These are phyloP conservation scores for Cyclanthera cordifolia DNA, from an alignment of 306 rosid genomes.

Conservation along the genomic window DNA sequence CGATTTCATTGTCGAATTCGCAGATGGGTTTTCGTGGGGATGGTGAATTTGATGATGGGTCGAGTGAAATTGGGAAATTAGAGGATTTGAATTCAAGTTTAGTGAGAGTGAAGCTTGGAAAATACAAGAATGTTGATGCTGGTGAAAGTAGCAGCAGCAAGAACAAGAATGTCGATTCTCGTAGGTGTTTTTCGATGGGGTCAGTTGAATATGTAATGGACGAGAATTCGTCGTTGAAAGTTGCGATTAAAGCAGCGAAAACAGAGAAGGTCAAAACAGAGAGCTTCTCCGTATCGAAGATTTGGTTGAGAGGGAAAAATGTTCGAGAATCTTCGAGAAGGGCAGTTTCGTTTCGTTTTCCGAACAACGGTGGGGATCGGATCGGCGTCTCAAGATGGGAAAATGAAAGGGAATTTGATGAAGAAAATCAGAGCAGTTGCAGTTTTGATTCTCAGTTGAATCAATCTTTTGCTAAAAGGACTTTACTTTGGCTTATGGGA, in stretches of 20 bases:
- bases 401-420: slow-evolving; percentile 41
- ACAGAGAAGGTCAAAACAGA: slow-evolving; percentile 28
- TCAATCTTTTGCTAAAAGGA: slow-evolving; percentile 77
- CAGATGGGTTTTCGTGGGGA: slow-evolving; percentile 26
- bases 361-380: slow-evolving; percentile 32
- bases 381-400: slow-evolving; percentile 47
- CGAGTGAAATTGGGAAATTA: slow-evolving; percentile 26
- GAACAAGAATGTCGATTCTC: slow-evolving; percentile 39
- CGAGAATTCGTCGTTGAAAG: slow-evolving; percentile 51
- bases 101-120: slow-evolving; percentile 73
- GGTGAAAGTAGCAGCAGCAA: slow-evolving; percentile 36
- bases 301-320: slow-evolving; percentile 67
- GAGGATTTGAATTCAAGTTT: slow-evolving; percentile 28
- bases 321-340: slow-evolving; percentile 46
- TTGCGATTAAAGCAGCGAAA: slow-evolving; percentile 40
- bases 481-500: slow-evolving; percentile 83
- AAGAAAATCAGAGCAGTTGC: slow-evolving; percentile 51
- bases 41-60: slow-evolving; percentile 31
- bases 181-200: slow-evolving; percentile 96
- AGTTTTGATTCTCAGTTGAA: slow-evolving; percentile 71
- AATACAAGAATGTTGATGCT: slow-evolving; percentile 57
- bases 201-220: slow-evolving; percentile 81
- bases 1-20: slow-evolving; percentile 30
- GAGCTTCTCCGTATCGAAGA: slow-evolving; percentile 69
- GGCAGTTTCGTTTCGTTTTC: slow-evolving; percentile 62